Percentiles rank a stretch among this genome's conserved stretches.
Evolutionary conservation across 2,329 filamentous ascomycete genomes (phyloP).

Genomic region (Stemphylium vesicarium): DNA sequence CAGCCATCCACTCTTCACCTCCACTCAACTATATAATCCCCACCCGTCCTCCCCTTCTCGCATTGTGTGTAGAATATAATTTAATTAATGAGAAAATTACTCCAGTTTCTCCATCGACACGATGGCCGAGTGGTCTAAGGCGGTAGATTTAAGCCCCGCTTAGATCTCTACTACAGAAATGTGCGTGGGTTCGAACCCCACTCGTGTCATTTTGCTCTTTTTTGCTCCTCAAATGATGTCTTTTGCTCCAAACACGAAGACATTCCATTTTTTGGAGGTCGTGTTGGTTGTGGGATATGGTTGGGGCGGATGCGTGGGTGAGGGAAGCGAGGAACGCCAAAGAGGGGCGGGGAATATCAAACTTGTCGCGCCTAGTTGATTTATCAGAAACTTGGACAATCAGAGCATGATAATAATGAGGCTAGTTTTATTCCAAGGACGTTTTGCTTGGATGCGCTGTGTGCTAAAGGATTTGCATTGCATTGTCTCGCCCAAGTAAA

Average conservation of each 20-base stretch:
- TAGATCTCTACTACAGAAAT: slow-evolving; percentile 41
- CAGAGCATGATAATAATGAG: too few species aligned
- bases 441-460: too few species aligned
- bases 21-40: too few species aligned
- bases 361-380: too few species aligned
- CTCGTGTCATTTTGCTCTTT: slow-evolving; percentile 29
- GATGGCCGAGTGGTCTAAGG: slow-evolving; percentile 44
- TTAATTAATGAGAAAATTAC: background rate
- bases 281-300: background rate
- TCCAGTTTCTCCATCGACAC: slow-evolving; percentile 25
- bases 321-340: too few species aligned
- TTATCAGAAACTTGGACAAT: too few species aligned
- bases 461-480: too few species aligned
- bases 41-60: too few species aligned
- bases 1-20: too few species aligned
- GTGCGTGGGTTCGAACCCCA: slow-evolving; percentile 43
- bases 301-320: background rate
- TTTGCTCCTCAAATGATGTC: background rate
- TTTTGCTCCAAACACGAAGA: background rate
- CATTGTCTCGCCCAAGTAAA: too few species aligned
- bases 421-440: too few species aligned
- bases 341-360: too few species aligned
- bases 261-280: background rate
- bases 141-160: slow-evolving; percentile 41
- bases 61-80: background rate